Evolutionary conservation across 352 stramenopile genomes (phyloP), one percentile per base, ranked within the genome.

Genomic region (Hyaloperonospora arabidopsidis): DNA sequence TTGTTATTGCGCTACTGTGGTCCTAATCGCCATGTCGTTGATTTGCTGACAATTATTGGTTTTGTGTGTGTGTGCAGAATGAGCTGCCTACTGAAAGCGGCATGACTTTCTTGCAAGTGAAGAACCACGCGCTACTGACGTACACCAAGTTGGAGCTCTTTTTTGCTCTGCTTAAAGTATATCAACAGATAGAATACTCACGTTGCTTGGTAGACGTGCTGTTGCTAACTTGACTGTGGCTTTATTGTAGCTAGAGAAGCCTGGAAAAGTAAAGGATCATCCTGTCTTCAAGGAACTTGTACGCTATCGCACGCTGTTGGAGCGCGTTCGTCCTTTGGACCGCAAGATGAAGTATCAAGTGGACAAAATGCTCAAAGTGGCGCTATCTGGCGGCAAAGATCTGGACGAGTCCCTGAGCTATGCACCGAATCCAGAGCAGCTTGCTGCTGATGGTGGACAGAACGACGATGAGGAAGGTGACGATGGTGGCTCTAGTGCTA

Each of bases 301-400:
- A 49, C 80, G 83, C 2, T 90, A 89, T 52, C 83, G 83, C 56
- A 91, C 80, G 35, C 60, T 93, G n/a, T 57, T 93, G 23, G 83
- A 93, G 62, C 83, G 83, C 25, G 83, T 93, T 59, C 80, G 82
- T 23, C 84, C 84, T 28, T 66, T 93, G 15, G 84, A 93, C 49
- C 81, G 81, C 45, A 93, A 93, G 67, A 79, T 93, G 67, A 89
- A 87, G 63, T 93, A 93, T 60, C 84, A 93, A 59, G 79, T 93
- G n/a, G 84, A 93, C 67, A 93, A 93, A 59, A 84, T 93, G 76
- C 79, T 91, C 54, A 90, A 91, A 69, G 80, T 92, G 39, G 81
- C 80, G n/a, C 51, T 90, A 8, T 87, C 78, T 17, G 79, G 75
- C 15, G 74, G 75, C 57, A 77, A 87, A 53, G 74, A 79, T 29